Conservation (phyloP, 2,329 filamentous ascomycete species). For the Pleomassaria siparia region DNA sequence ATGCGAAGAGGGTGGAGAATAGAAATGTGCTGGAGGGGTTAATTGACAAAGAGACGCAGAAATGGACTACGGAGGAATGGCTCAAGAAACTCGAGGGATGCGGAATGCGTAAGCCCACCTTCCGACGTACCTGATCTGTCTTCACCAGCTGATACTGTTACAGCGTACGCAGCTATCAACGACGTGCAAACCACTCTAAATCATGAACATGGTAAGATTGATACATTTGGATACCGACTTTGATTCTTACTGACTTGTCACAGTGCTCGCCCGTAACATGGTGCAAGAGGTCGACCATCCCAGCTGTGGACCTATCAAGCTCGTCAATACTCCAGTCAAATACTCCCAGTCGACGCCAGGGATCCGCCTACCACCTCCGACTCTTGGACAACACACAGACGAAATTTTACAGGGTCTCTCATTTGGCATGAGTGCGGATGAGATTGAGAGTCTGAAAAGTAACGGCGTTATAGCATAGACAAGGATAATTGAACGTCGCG, state of each 20-base stretch:
- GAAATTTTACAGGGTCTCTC: conserved; percentile 37
- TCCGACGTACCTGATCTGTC: neutral
- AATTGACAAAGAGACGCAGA: conserved; percentile 74
- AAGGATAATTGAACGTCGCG: no score
- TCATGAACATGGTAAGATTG: conserved; percentile 72
- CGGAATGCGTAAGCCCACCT: conserved; percentile 65
- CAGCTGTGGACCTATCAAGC: conserved; percentile 78
- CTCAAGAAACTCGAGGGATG: conserved; percentile 82
- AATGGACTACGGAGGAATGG: conserved; percentile 86
- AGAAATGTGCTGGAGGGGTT: conserved; percentile 73
- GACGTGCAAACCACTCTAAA: conserved; percentile 83
- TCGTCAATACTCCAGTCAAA: conserved; percentile 94
- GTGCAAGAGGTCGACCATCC: conserved; percentile 84
- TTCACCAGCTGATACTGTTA: neutral
- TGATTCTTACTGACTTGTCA: conserved; percentile 2
- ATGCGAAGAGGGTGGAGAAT: conserved; percentile 64
- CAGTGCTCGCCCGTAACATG: conserved; percentile 77
- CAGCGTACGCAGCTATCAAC: conserved; percentile 85
- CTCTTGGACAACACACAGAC: conserved; percentile 58
- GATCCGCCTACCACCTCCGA: conserved; percentile 77
- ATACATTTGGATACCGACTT: neutral
- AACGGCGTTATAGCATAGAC: conserved; percentile 39
- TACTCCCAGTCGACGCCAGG: conserved; percentile 80
- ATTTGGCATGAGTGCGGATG: conserved; percentile 33
- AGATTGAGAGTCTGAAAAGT: conserved; percentile 32